phyloP scores from a whole-genome alignment of 208 protist genomes.

The Trypanosoma rangeli region DNA sequence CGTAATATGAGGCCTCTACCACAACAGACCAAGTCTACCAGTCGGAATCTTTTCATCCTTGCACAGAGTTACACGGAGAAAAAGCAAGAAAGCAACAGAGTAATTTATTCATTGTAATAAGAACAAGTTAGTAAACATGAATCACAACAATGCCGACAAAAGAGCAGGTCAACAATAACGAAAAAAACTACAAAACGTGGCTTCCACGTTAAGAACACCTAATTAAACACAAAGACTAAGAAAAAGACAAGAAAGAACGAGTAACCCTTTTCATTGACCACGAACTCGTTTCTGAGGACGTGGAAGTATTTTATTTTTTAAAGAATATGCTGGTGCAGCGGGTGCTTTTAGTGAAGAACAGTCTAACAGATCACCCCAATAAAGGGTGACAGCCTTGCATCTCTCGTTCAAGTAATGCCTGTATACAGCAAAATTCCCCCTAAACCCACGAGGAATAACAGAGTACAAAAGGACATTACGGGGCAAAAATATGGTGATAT shows the following conservation, averaged over 20 bases:
- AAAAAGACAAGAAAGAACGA: constrained; percentile 6
- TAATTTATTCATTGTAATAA: background rate
- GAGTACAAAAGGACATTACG: constrained; percentile 30
- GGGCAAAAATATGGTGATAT: constrained; percentile 34
- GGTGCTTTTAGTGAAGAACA: constrained; percentile 12
- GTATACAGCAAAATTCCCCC: constrained; percentile 19
- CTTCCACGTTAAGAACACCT: background rate
- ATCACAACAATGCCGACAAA: background rate
- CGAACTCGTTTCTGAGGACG: constrained; percentile 12
- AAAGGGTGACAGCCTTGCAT: constrained; percentile 29
- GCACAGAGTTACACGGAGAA: background rate
- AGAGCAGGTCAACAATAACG: constrained; percentile 10
- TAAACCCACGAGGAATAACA: constrained; percentile 17
- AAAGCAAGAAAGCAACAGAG: background rate
- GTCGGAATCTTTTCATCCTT: constrained; percentile 13
- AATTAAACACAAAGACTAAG: background rate
- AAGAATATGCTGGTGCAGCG: constrained; percentile 10
- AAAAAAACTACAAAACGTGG: constrained; percentile 1
- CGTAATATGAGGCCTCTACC: constrained; percentile 28
- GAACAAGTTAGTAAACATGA: background rate
- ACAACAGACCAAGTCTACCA: constrained; percentile 1
- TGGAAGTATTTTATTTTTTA: constrained; percentile 20
- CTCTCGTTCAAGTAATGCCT: constrained; percentile 32
- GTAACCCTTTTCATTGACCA: background rate
- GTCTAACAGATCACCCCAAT: constrained; percentile 22